Evolutionary conservation across 495 filamentous ascomycete genomes (phyloP).

Genomic region (Bathelium albidoporum): DNA sequence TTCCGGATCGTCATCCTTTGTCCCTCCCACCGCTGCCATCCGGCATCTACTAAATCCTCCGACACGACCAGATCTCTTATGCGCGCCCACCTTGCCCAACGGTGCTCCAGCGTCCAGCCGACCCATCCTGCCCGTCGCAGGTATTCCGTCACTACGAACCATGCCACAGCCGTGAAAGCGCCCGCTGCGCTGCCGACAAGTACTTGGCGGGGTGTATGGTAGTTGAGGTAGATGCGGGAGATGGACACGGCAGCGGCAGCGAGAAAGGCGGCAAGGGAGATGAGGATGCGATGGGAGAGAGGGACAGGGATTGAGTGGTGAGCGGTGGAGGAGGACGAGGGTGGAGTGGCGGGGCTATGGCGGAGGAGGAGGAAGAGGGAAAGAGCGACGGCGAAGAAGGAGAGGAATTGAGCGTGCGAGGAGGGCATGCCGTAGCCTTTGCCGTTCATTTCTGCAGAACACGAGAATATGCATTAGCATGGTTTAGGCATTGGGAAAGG

Average conservation of each 20-base stretch:
- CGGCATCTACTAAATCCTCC: constrained; percentile 83
- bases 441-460: constrained; percentile 58
- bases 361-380: constrained; percentile 71
- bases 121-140: constrained; percentile 54
- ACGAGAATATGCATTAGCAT: constrained; percentile 1
- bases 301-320: constrained; percentile 40
- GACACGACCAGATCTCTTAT: constrained; percentile 76
- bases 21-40: constrained; percentile 82
- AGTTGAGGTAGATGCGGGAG: constrained; percentile 81
- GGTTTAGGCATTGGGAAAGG: background rate
- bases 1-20: background rate
- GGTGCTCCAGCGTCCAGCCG: constrained; percentile 59
- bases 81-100: constrained; percentile 53
- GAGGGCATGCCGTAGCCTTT: constrained; percentile 99
- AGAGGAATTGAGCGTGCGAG: constrained; percentile 88
- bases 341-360: constrained; percentile 48
- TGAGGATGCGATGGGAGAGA: constrained; percentile 45
- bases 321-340: constrained; percentile 36
- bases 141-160: constrained; percentile 63
- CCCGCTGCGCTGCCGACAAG: constrained; percentile 68
- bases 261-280: constrained; percentile 46
- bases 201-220: constrained; percentile 86
- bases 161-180: constrained; percentile 55
- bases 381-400: constrained; percentile 77
- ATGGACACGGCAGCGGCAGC: constrained; percentile 61